Conservation (phyloP, 768 basidiomycete genomes). For the Hirschioporus abietinus region DNA sequence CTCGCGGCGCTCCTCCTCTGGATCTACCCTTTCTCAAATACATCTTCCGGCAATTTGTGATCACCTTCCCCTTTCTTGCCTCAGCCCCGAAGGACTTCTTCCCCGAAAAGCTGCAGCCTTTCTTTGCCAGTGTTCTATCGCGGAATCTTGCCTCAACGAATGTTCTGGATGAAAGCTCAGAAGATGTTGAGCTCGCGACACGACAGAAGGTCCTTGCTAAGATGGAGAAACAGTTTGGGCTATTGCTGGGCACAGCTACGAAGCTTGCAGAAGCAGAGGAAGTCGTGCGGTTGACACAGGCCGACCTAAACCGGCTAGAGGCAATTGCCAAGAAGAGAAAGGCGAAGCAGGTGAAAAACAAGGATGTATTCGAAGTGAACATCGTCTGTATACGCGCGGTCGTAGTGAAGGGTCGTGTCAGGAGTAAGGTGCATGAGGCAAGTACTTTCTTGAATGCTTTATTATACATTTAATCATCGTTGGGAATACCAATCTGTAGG, state of each 20-base stretch:
- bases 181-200: slow-evolving; percentile 51
- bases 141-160: slow-evolving; percentile 67
- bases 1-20: slow-evolving; percentile 46
- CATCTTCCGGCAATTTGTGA: slow-evolving; percentile 86
- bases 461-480: slow-evolving; percentile 4
- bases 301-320: slow-evolving; percentile 78
- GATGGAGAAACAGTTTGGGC: slow-evolving; percentile 76
- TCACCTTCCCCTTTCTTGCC: slow-evolving; percentile 93
- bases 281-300: slow-evolving; percentile 83
- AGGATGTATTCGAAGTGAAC: slow-evolving; percentile 81
- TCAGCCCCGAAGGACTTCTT: slow-evolving; percentile 90
- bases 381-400: slow-evolving; percentile 84
- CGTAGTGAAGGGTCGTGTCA: slow-evolving; percentile 75
- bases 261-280: slow-evolving; percentile 84
- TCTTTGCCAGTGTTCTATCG: slow-evolving; percentile 75
- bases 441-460: slow-evolving; percentile 21
- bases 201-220: slow-evolving; percentile 68
- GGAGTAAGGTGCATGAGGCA: slow-evolving; percentile 86
- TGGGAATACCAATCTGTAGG: slow-evolving; percentile 39
- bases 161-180: slow-evolving; percentile 49
- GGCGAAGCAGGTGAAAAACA: slow-evolving; percentile 39
- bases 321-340: slow-evolving; percentile 58
- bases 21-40: slow-evolving; percentile 88
- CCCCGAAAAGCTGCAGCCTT: slow-evolving; percentile 91
- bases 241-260: slow-evolving; percentile 77